Conservation (phyloP, 83 land plant genomes). For the Thuja plicata region DNA sequence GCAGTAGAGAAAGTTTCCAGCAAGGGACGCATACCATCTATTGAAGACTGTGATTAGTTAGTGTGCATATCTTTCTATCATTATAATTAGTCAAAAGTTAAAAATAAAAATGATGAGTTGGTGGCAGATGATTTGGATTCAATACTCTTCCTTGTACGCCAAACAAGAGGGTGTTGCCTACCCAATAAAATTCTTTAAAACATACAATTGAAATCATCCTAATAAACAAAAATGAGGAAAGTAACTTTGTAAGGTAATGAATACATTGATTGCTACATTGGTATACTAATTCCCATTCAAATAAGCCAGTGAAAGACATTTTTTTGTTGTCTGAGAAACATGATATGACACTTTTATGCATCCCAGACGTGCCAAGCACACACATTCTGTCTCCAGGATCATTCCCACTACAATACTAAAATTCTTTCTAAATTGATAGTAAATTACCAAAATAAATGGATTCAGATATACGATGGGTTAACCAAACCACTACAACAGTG, state of each 20-base stretch:
- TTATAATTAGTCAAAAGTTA: too few species aligned
- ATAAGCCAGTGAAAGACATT: neutral
- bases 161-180: neutral
- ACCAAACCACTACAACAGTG: too few species aligned
- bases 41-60: neutral
- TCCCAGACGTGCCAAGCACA: neutral
- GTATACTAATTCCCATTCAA: neutral
- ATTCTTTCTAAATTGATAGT: too few species aligned
- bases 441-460: too few species aligned
- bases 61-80: too few species aligned
- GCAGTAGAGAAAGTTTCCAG: neutral
- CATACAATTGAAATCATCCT: too few species aligned
- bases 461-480: too few species aligned
- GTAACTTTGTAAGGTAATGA: neutral
- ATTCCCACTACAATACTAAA: neutral
- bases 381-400: too few species aligned
- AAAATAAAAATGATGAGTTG: too few species aligned
- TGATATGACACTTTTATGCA: neutral
- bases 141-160: neutral
- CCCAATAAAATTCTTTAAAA: neutral
- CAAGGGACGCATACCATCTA: neutral
- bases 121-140: too few species aligned
- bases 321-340: neutral
- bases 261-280: neutral
- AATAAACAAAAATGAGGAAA: neutral